Base-by-base conservation (phyloP, 106 monocot species). In the Amphibolis antarctica region DNA sequence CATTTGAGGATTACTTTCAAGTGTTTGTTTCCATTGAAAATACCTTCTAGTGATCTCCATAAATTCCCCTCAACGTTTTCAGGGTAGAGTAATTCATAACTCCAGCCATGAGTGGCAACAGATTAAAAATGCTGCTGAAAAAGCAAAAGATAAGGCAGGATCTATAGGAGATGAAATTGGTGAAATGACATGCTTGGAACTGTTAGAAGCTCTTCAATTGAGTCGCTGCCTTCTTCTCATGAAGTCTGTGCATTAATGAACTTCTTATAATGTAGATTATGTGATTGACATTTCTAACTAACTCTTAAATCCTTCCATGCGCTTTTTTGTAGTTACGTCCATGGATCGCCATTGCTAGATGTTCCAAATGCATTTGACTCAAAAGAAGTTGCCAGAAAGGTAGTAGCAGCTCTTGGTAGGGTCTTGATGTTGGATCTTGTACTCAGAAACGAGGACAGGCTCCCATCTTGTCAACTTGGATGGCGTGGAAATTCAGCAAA, bases 401-500 rank as follows among this genome's bases (percentile, higher is more conserved):
- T 82, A 44, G 86, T 84, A 46, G 59, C 76, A 15, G 63, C 81
- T 26, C 76, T 98, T 44, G 89, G 89, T 12, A 77, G 90, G 61
- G 66, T 98, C 10, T 76, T 98, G 25, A 67, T 90, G 60, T 55
- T 98, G 51, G 90, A 98, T 24, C 87, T 98, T 47, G 71, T 98
- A n/a, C 71, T 98, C 10, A 67, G 96, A 28, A 98, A 98, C 62
- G 96, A 98, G 71, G 96, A 98, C 46, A 76, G 96, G 47, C 86
- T 90, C 14, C 82, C 84, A 57, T 98, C 82, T 68, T 79, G 71
- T 45, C 79, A 80, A 46, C 90, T 90, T 44, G 81, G 90, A 9
- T 98, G 90, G 96, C 96, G 96, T 52, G 96, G 96, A n/a, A 98
- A 98, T 66, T 61, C 62, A 46, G 86, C 77, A 67, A 98, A 98